These are phyloP conservation scores for Aechmea fasciata DNA, from an alignment of 176 grass and related monocot genomes.

Conservation along the genomic window DNA sequence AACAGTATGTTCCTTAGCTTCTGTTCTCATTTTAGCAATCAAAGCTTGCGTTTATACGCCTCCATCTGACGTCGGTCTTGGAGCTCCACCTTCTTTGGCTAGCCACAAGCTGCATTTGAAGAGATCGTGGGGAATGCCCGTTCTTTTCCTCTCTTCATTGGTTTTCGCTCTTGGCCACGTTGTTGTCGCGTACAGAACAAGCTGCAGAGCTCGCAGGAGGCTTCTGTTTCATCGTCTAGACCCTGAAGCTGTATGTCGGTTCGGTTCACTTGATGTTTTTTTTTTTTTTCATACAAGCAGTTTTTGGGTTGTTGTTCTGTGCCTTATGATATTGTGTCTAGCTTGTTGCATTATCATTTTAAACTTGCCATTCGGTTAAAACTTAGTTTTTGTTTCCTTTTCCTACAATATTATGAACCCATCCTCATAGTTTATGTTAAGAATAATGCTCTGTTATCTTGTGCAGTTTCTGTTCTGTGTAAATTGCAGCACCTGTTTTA, in stretches of 20 bases:
- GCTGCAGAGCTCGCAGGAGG: conserved; percentile 72
- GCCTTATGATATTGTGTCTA: background rate
- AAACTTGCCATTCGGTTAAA: too few species aligned
- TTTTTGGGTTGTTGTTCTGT: background rate
- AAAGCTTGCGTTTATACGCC: conserved; percentile 77
- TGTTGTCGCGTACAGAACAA: conserved; percentile 81
- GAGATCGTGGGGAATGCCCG: conserved; percentile 73
- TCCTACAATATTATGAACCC: too few species aligned
- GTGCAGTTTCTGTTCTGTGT: background rate
- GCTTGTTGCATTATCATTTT: too few species aligned
- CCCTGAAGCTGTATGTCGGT: conserved; percentile 51
- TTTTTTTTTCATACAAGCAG: conserved; percentile 1
- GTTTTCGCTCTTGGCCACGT: conserved; percentile 84
- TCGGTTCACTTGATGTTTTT: background rate
- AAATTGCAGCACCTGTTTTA: too few species aligned
- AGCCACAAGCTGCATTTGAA: conserved; percentile 51
- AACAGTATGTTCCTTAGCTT: conserved; percentile 57
- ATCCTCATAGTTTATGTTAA: too few species aligned
- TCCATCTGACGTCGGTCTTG: conserved; percentile 45
- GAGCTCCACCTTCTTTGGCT: conserved; percentile 56
- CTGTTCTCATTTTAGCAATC: conserved; percentile 59
- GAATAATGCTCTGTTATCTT: background rate
- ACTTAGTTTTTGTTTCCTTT: too few species aligned
- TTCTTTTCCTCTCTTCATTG: conserved; percentile 81
- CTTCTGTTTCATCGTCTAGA: conserved; percentile 73